These are phyloP conservation scores for Lipomyces kockii DNA, from an alignment of 805 yeast species.

Conservation along the genomic window DNA sequence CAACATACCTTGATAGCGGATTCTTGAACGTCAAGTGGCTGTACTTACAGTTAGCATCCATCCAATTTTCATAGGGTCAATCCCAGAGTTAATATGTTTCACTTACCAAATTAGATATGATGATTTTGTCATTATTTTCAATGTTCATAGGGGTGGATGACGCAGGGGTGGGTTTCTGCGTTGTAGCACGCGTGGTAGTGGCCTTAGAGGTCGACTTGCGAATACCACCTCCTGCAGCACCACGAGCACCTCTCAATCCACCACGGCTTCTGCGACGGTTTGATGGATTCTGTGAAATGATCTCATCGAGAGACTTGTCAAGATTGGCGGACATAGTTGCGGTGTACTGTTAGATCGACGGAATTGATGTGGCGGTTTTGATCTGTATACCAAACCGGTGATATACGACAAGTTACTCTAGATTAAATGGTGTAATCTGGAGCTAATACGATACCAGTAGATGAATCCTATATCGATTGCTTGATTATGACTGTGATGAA, in stretches of 20 bases:
- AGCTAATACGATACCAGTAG: background rate
- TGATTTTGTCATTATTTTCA: conserved; percentile 65
- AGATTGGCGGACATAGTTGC: conserved; percentile 71
- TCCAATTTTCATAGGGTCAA: background rate
- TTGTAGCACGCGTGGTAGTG: conserved; percentile 40
- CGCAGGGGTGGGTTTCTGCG: conserved; percentile 45
- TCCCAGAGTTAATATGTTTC: background rate
- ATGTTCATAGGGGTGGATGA: conserved; percentile 53
- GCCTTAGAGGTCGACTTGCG: conserved; percentile 39
- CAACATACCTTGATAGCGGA: conserved; percentile 84
- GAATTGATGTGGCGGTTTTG: background rate
- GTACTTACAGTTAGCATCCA: conserved; percentile 11
- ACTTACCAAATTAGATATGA: conserved; percentile 72
- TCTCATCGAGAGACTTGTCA: conserved; percentile 94
- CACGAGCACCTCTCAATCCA: conserved; percentile 19
- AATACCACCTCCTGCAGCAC: conserved; percentile 39
- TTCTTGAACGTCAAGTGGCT: conserved; percentile 82
- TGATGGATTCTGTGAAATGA: conserved; percentile 65
- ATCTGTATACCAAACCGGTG: background rate
- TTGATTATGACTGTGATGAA: background rate
- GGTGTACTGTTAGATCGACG: background rate
- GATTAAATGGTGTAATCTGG: background rate
- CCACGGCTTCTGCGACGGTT: conserved; percentile 38
- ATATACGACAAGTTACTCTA: background rate
- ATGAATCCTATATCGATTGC: background rate